A percentile compares a stretch with the other conserved stretches of the same genome.
Evolutionary conservation across 257 asterid genomes (phyloP).

Genomic region (Primulina huaijiensis): DNA sequence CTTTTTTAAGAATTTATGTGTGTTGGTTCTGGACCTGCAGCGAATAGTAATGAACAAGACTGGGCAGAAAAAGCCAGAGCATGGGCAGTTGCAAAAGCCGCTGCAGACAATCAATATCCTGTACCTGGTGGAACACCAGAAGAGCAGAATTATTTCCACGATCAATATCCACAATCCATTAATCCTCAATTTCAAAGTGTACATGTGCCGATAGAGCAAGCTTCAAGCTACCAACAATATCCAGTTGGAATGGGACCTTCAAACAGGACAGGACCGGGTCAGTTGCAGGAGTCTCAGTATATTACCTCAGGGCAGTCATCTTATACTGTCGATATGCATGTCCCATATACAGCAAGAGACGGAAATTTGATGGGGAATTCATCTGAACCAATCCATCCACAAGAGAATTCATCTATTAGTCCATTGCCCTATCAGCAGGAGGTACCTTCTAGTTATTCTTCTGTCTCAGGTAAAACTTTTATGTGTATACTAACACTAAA

Average conservation of each 20-base stretch:
- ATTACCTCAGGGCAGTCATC: constrained; percentile 48
- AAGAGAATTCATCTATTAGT: constrained; percentile 54
- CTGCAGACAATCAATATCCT: constrained; percentile 60
- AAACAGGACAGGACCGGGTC: constrained; percentile 38
- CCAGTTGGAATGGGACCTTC: constrained; percentile 40
- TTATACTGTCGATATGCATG: constrained; percentile 38
- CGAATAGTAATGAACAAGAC: constrained; percentile 67
- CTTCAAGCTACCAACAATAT: constrained; percentile 53
- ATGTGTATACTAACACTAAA: constrained; percentile 43
- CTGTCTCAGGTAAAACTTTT: constrained; percentile 91
- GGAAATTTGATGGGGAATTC: constrained; percentile 59
- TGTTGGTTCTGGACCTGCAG: constrained; percentile 39
- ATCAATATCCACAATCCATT: constrained; percentile 48
- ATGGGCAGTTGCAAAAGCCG: constrained; percentile 89
- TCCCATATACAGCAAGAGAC: constrained; percentile 47
- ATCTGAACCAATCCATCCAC: constrained; percentile 44
- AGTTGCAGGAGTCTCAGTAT: constrained; percentile 45
- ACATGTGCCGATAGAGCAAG: constrained; percentile 35
- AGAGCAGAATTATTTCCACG: constrained; percentile 50
- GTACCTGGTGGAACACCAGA: constrained; percentile 48
- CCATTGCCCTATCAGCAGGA: constrained; percentile 95
- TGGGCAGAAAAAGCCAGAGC: constrained; percentile 99
- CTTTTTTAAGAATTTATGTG: constrained; percentile 6
- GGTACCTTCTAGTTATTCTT: constrained; percentile 99
- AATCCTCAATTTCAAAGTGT: constrained; percentile 47